Evolutionary conservation across 495 filamentous ascomycete species (phyloP), one percentile per base, ranked within the genome.

Genomic region (Aspergillus bertholletiae): DNA sequence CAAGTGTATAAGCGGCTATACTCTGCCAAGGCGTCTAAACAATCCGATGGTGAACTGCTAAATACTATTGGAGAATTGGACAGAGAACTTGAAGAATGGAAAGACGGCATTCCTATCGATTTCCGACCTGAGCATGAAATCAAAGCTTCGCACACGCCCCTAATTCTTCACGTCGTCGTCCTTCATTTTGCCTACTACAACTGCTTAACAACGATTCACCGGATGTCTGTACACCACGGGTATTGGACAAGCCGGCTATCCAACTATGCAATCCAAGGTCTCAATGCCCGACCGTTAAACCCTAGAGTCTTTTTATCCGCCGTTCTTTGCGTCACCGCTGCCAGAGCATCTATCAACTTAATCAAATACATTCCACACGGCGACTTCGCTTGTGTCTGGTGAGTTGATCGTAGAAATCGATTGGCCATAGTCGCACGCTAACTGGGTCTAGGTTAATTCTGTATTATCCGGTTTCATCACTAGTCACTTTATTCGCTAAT

Each of bases 131-230:
- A 97, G 69, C 83, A 96, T 69, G 92, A 96, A 70, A 96, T 97
- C 58, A 92, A 90, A 69, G 86, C 89, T 5, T 83, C 86, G 0
- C 90, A 97, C 65, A 92, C 88, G 1, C 91, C 93, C 8, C 78
- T 97, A 22, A 87, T 98, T 30, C 77, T 98, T 2, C 95, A 97
- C 56, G 82, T 98, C 54, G 90, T 94, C 46, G 87, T 96, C 61
- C 72, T 98, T 37, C 94, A 97, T 64, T 96, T 97, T 65, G 85
- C 90, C 28, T 98, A 98, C 72, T 97, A 98, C 76, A 98, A 97
- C 66, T 95, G 90, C 61, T 77, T 98, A 51, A 97, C 92, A 13
- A 98, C 94, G 1, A 96, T 98, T 50, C 94, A 98, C 72, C 89
- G 94, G 21, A 97, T 97, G 94, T 95, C 90, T 5, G 86, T 97